phyloP scores from a whole-genome alignment of 2,329 filamentous ascomycete genomes.

The Cordyceps farinosa region DNA sequence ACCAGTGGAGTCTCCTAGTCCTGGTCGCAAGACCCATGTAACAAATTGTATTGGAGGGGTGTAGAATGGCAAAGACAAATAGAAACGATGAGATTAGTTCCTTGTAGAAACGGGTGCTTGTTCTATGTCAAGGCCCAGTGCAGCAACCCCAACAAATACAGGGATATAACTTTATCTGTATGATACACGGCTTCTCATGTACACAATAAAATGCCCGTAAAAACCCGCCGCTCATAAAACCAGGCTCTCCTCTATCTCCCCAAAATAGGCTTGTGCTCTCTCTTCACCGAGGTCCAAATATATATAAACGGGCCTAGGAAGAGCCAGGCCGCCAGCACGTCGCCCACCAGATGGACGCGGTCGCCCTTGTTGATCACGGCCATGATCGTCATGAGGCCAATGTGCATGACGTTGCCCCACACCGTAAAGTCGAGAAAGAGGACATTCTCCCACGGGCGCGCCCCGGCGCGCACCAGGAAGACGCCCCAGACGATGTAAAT shows the following conservation, averaged over 20 bases:
- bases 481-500: slow-evolving; percentile 8
- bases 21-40: slow-evolving; percentile 3
- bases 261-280: neutral
- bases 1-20: neutral
- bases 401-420: slow-evolving; percentile 3
- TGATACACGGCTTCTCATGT: too few relatives aligned
- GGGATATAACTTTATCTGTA: too few relatives aligned
- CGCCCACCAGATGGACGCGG: slow-evolving; percentile 10
- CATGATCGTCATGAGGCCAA: slow-evolving; percentile 12
- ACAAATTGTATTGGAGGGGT: neutral
- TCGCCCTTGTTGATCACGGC: slow-evolving; percentile 4
- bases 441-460: neutral
- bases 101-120: neutral
- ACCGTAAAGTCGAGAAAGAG: slow-evolving; percentile 10
- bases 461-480: neutral
- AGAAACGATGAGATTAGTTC: neutral
- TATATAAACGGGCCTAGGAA: slow-evolving; percentile 3
- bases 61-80: neutral
- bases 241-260: neutral
- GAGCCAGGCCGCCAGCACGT: neutral
- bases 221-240: too few relatives aligned
- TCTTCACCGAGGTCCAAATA: neutral
- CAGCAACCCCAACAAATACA: too few relatives aligned
- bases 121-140: too few relatives aligned
- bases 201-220: too few relatives aligned